A percentile compares a stretch with the other conserved stretches of the same genome.
phyloP scores from a whole-genome alignment of 306 rosid genomes.

The Gleditsia sinensis region DNA sequence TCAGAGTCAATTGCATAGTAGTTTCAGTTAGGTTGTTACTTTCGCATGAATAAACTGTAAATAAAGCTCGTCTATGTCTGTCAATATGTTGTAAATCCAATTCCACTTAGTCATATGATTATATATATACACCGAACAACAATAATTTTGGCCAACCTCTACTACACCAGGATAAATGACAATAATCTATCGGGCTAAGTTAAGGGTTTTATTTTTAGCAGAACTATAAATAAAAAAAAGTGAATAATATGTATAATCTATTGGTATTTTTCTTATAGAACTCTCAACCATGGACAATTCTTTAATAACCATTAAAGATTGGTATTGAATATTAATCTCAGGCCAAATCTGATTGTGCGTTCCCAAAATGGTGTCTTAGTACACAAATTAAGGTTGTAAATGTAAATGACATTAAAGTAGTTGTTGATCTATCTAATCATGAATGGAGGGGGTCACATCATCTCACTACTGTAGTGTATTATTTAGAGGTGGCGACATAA shows the following conservation, averaged over 20 bases:
- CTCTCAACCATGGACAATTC: too few species aligned
- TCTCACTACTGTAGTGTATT: background rate
- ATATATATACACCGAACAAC: background rate
- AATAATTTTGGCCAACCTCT: too few species aligned
- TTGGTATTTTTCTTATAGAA: too few species aligned
- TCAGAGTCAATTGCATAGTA: background rate
- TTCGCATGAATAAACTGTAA: background rate
- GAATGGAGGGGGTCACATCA: background rate
- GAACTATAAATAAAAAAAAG: too few species aligned
- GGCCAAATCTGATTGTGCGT: too few species aligned
- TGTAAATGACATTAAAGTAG: too few species aligned
- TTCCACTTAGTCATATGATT: background rate
- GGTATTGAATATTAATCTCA: too few species aligned
- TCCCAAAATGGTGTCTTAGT: slow-evolving; percentile 9
- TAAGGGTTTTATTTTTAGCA: too few species aligned
- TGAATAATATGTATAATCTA: too few species aligned
- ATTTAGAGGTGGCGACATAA: slow-evolving; percentile 1
- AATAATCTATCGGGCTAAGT: too few species aligned
- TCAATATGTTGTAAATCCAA: background rate
- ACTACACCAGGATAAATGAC: too few species aligned
- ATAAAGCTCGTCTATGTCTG: background rate
- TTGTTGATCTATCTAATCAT: background rate
- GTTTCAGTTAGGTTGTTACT: slow-evolving; percentile 22
- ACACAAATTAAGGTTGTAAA: background rate
- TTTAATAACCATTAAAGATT: too few species aligned